Evolutionary conservation across 345 rosid species (phyloP), one percentile per base, ranked within the genome.

Genomic region (Brassica carinata): DNA sequence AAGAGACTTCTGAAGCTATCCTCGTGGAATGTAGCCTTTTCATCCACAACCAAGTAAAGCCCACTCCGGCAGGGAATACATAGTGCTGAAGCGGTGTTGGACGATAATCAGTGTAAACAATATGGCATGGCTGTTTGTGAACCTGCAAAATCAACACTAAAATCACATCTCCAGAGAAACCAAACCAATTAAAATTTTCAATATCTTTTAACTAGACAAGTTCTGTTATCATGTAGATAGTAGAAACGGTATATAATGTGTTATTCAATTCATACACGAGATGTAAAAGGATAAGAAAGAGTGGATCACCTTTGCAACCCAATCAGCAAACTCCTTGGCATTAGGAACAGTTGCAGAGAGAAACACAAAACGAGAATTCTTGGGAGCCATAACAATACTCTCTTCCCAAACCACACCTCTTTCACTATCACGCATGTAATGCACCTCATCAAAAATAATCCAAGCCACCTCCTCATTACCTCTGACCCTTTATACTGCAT

Each of bases 371-470:
- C 95, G 87, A 40, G 97, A 88, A 79, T 90, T 93, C 84, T 90
- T 93, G 0, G 99, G 98, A 69, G 99, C 98, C 99, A 96, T 96
- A 31, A 96, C 98, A 81, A 96, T 96, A 87, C 98, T 96, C 84
- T 96, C 98, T 75, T 96, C 99, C 99, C 99, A 96, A 2, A 96
- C 98, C 64, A 96, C 99, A 83, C 99, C 98, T 86, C 99, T 89
- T 79, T 96, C 98, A 5, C 90, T 85, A 85, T 96, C 99, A 69
- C 99, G 98, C 99, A 96, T 96, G 86, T 96, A 96, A 85, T 96
- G 99, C 40, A 96, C 99, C 85, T 96, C 99, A 84, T 96, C 99
- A 87, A 96, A 96, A 55, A 96, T 82, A 74, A 93, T 83, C 99
- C 98, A 96, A 14, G 99, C 99, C 73, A 96, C 99, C 79, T 96